Evolutionary conservation across 2,329 filamentous ascomycete species (phyloP).

Genomic region (Podosphaera xanthii): DNA sequence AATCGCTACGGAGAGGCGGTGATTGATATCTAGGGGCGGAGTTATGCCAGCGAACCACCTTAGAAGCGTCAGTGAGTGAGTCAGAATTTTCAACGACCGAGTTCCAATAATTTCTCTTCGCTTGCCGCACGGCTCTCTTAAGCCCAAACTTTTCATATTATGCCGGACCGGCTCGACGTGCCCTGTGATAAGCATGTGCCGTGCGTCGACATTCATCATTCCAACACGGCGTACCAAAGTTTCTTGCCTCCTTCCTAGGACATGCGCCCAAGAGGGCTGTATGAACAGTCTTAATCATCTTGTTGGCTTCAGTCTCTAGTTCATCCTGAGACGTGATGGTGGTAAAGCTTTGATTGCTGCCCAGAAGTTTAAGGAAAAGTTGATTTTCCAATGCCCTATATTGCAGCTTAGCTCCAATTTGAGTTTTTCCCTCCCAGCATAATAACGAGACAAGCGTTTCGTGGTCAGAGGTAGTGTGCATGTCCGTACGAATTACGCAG

Average conservation of each 20-base stretch:
- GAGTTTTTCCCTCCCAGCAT: no score
- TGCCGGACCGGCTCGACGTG: not conserved
- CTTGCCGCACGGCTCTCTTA: not conserved
- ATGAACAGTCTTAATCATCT: not conserved
- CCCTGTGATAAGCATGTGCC: not conserved
- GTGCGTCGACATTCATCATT: not conserved
- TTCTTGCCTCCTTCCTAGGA: not conserved
- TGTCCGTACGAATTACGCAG: not conserved
- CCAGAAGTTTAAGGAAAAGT: no score
- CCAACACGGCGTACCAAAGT: not conserved
- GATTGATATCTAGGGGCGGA: not conserved
- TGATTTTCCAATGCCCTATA: not conserved
- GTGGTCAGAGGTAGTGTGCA: not conserved
- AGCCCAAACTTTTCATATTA: not conserved
- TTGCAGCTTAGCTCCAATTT: not conserved
- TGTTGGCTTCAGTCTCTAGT: not conserved
- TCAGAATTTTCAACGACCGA: not conserved
- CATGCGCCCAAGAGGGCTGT: not conserved
- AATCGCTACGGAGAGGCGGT: not conserved
- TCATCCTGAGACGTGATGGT: not conserved
- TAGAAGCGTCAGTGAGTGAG: not conserved
- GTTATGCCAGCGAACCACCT: not conserved
- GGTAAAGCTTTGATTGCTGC: no score
- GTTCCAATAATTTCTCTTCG: not conserved
- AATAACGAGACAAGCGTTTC: not conserved